Evolutionary conservation across 2,329 filamentous ascomycete species (phyloP), one percentile per base, ranked within the genome.

Genomic region (Dryadomyces quercivorus): DNA sequence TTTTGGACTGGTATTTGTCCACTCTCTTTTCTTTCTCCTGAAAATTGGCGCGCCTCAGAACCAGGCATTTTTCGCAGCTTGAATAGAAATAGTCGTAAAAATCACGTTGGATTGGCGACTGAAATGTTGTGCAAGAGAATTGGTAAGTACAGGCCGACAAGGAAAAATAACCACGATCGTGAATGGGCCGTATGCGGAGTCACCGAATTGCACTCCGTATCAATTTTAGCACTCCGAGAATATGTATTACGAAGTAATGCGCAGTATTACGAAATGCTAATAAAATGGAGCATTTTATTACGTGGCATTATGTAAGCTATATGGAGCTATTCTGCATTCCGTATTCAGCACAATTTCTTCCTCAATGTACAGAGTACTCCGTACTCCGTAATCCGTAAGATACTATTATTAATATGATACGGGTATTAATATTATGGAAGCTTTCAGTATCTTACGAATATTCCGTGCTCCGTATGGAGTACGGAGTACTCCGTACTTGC

Each of bases 71-170:
- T n/a, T 18, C 26, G 80, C 18, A 98, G 90, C 72, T 98, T 98
- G 84, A 98, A 95, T 55, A 98, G 80, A 69, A 97, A 98, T 0
- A 93, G 93, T 1, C 98, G 78, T 69, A 88, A 94, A 62, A 40
- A 8, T 40, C 36, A 15, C 36, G 36, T 40, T 40, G 10, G 36
- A 13, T 40, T 8, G 9, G 36, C 36, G 36, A 15, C 15, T 5
- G 36, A 40, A 40, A 40, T 40, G 15, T 40, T 40, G 36, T 16
- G 10, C 36, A 16, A 40, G 36, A 13, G 36, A 8, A 7, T 40
- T 36, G 6, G 34, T 6, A 36, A 15, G 10, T 13, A 40, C 15
- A 40, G 26, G 26, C 8, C 26, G 8, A 31, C 26, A 31, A 31
- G 26, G 26, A n/a, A n/a, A n/a, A n/a, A n/a, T n/a, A n/a, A n/a